phyloP scores from a whole-genome alignment of 768 basidiomycete species.

The Pleurotus platypus region DNA sequence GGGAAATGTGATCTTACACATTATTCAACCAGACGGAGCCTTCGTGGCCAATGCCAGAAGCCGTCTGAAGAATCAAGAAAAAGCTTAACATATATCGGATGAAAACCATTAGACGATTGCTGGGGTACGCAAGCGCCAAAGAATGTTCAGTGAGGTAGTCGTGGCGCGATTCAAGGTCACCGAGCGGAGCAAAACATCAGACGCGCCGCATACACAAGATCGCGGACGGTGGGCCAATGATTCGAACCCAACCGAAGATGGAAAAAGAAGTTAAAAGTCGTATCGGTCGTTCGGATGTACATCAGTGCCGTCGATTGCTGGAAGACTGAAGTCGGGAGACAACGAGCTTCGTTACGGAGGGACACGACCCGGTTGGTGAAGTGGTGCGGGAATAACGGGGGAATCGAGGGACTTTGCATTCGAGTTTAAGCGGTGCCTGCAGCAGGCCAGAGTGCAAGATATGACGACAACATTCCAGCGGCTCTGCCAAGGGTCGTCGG shows the following conservation, averaged over 20 bases:
- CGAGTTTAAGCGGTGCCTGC: not conserved
- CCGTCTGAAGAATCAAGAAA: not conserved
- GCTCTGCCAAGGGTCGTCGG: constrained; percentile 1
- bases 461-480: constrained; percentile 7
- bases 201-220: no score
- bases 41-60: not conserved
- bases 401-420: not conserved
- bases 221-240: no score
- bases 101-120: no score
- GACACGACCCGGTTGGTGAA: not conserved
- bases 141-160: not conserved
- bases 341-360: not conserved
- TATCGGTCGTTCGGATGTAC: no score
- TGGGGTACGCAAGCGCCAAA: not conserved
- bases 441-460: constrained; percentile 3
- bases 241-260: no score
- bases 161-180: not conserved
- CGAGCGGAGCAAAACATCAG: no score
- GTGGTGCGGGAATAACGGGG: no score
- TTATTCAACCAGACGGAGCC: not conserved
- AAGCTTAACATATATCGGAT: not conserved
- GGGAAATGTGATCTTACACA: not conserved
- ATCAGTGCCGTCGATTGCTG: no score
- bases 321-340: not conserved
- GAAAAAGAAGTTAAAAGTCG: no score